phyloP scores from a whole-genome alignment of 345 rosid species.

The Punica granatum region DNA sequence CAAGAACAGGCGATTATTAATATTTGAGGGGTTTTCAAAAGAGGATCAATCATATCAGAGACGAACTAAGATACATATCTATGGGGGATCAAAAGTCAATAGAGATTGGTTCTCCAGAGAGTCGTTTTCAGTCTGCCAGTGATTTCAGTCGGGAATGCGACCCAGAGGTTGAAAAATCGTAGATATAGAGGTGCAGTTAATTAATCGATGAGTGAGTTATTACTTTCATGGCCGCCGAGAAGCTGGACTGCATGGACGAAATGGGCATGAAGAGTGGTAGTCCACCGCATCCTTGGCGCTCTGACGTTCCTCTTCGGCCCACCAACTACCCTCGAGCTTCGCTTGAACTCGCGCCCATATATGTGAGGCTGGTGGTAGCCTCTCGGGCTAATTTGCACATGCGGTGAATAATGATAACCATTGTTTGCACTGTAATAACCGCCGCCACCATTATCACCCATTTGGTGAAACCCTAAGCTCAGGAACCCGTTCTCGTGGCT shows the following conservation, averaged over 20 bases:
- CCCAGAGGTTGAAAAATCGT: too few relatives aligned
- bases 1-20: neutral
- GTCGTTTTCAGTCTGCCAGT: neutral
- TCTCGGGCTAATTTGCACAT: neutral
- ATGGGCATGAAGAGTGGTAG: constrained; percentile 86
- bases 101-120: too few relatives aligned
- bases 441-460: constrained; percentile 17
- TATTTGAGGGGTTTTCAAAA: neutral
- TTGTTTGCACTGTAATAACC: neutral
- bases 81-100: neutral
- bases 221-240: constrained; percentile 98
- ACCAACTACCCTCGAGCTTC: constrained; percentile 35
- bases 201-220: neutral
- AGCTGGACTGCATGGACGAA: constrained; percentile 96
- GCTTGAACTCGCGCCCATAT: constrained; percentile 76
- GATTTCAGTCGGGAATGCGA: too few relatives aligned
- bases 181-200: neutral
- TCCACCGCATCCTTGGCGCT: constrained; percentile 99
- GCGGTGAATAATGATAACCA: constrained; percentile 3
- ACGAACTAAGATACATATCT: too few relatives aligned
- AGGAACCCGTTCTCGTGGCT: constrained; percentile 65
- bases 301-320: constrained; percentile 60
- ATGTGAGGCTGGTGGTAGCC: constrained; percentile 50
- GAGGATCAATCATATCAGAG: too few relatives aligned
- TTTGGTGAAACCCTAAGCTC: constrained; percentile 57